Base-by-base conservation (phyloP, 108 stramenopile genomes). In the Pseudonitzschia multistriata region DNA sequence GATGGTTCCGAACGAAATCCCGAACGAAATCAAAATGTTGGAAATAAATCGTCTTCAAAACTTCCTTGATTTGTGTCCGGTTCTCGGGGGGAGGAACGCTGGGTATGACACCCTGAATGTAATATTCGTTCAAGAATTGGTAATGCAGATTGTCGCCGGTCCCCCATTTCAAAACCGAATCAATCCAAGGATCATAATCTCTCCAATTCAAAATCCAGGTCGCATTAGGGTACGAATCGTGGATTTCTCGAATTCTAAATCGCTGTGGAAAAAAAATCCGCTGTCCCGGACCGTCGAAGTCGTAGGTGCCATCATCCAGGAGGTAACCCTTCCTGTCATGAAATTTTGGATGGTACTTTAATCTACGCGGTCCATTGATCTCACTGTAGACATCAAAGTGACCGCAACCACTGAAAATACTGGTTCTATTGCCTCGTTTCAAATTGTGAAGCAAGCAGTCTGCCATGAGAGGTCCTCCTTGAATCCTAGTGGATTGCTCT, bases 141-240 rank as follows among this genome's bases (percentile, higher is more conserved):
- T 67, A 60, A 52, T 63, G 39, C 48, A 65, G 28, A 66, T 61
- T 71, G 66, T 35, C 65, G 7, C 15, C 17, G 37, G 37, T 39
- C 10, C 37, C 45, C 48, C 63, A 76, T 17, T 57, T 29, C 29
- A 27, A 19, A 34, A 77, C 70, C 27, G 56, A 62, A 3, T 25
- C 22, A 17, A 74, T 52, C 81, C 81, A 81, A 47, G 75, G 53
- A 15, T 73, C 47, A 11, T 53, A 54, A 21, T 49, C 49, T 40
- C 81, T 73, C 19, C 62, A 17, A 47, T 81, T 81, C 42, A 81
- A 36, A 25, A 81, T 81, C 64, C 52, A 78, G 21, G 77, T 81
- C 7, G 81, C 81, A 33, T 77, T 78, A 15, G 81, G 81, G 29
- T 67, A 61, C 0, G 35, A 6, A 11, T 55, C 63, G 56, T 81